Evolutionary conservation across 768 basidiomycete genomes (phyloP), one percentile per base, ranked within the genome.

Genomic region (Termitomyces titanicus): DNA sequence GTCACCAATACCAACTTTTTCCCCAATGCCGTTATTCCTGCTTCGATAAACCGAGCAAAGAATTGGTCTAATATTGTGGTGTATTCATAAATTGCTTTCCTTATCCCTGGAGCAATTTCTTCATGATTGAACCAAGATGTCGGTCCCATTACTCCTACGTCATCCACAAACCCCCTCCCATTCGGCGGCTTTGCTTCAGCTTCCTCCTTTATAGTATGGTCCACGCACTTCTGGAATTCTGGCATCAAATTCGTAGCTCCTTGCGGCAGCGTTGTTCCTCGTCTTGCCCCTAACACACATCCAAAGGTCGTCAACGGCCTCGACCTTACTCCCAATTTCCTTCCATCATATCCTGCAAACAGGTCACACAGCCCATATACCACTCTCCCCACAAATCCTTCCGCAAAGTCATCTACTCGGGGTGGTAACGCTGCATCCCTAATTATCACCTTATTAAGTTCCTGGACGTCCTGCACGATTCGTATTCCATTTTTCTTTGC

Each of bases 21-120:
- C 7, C 69, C 72, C 1, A 70, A 73, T 0, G 66, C 64, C 0
- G 73, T 74, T 1, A 68, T 58, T 0, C 73, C 69, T 0, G 71
- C 65, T 3, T 46, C 46, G 4, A 63, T 60, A 7, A 73, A 54
- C 0, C 64, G 50, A 0, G 35, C 55, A 1, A 73, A 40, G 38
- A 70, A 56, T 0, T 60, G 54, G 44, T 72, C 62, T 0, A 73
- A n/a, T 2, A 44, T 65, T 0, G 55, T 44, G 0, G 60, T 53
- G 51, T n/a, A n/a, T n/a, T n/a, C n/a, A n/a, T n/a, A n/a, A n/a
- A n/a, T n/a, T n/a, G n/a, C n/a, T n/a, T n/a, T n/a, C n/a, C n/a
- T n/a, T n/a, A n/a, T n/a, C n/a, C n/a, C n/a, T n/a, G n/a, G n/a
- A n/a, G n/a, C n/a, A 57, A 18, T 40, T 40, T 55, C 35, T 25